These are phyloP conservation scores for Straminergon stramineum DNA, from an alignment of 225 moss, liverwort and hornwort genomes.

Conservation along the genomic window DNA sequence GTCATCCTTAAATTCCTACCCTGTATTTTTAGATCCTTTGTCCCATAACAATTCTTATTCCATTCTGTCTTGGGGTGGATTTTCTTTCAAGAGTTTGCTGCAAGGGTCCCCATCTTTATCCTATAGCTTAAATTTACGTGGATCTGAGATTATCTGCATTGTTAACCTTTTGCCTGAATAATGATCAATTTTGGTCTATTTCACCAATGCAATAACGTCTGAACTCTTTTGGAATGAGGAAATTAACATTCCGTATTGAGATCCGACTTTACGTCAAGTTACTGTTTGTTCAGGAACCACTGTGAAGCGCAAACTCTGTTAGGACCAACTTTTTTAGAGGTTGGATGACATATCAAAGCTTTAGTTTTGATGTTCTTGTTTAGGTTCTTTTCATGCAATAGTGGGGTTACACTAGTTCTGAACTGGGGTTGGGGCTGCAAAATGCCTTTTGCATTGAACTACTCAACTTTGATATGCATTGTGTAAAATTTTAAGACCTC, in stretches of 20 bases:
- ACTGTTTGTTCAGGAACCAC: neutral
- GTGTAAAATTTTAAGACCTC: neutral
- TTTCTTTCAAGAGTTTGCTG: neutral
- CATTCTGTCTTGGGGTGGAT: conserved; percentile 15
- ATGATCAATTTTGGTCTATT: neutral
- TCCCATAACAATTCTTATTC: conserved; percentile 36
- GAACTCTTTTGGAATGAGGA: neutral
- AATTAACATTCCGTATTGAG: neutral
- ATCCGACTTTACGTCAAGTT: neutral
- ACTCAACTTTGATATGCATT: neutral
- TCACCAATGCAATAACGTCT: neutral
- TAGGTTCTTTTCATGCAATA: neutral
- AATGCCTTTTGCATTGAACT: neutral
- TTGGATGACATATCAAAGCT: neutral
- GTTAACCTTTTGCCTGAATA: neutral
- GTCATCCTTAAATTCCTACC: conserved; percentile 25
- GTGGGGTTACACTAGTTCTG: neutral
- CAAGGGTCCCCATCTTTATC: neutral
- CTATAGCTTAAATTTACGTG: neutral
- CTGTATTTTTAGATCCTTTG: conserved; percentile 31
- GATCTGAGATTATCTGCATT: neutral
- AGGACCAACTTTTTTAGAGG: neutral
- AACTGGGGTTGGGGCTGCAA: neutral
- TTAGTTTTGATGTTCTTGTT: neutral
- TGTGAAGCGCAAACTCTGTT: neutral